Evolutionary conservation across 306 rosid species (phyloP).

Genomic region (Cotoneaster glaucophyllus): DNA sequence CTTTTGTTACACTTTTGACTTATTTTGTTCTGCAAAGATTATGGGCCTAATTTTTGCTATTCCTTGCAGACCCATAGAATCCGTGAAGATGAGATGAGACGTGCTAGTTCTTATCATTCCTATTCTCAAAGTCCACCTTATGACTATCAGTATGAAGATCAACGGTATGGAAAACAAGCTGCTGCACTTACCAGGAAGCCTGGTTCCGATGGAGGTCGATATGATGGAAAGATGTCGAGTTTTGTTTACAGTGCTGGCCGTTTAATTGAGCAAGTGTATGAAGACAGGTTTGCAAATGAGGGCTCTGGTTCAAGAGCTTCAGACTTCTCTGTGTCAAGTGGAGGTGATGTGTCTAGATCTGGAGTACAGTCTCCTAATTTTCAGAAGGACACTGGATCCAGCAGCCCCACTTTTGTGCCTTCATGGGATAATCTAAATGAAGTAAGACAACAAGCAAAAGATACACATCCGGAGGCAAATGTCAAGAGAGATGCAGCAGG

Average conservation of each 20-base stretch:
- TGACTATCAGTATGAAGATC: constrained; percentile 90
- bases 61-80: constrained; percentile 45
- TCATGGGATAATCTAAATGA: constrained; percentile 44
- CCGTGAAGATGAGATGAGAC: constrained; percentile 63
- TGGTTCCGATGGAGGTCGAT: constrained; percentile 76
- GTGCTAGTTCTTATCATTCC: constrained; percentile 97
- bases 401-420: constrained; percentile 47
- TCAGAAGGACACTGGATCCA: constrained; percentile 43
- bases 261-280: constrained; percentile 52
- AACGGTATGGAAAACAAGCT: constrained; percentile 76
- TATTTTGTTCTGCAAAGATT: constrained; percentile 1
- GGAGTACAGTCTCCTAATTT: constrained; percentile 59
- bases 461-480: constrained; percentile 31
- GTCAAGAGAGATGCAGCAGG: constrained; percentile 36
- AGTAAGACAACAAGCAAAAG: constrained; percentile 37
- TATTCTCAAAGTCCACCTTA: constrained; percentile 99
- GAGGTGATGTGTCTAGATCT: constrained; percentile 63
- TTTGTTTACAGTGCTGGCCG: constrained; percentile 68
- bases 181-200: constrained; percentile 69
- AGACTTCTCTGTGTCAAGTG: constrained; percentile 69
- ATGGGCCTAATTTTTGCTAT: constrained; percentile 16
- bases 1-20: constrained; percentile 2
- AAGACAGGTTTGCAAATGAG: constrained; percentile 73
- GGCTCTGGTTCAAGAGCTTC: constrained; percentile 66
- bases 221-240: constrained; percentile 70